Evolutionary conservation across 768 basidiomycete species (phyloP), one percentile per base, ranked within the genome.

Genomic region (Lentinus tigrinus): DNA sequence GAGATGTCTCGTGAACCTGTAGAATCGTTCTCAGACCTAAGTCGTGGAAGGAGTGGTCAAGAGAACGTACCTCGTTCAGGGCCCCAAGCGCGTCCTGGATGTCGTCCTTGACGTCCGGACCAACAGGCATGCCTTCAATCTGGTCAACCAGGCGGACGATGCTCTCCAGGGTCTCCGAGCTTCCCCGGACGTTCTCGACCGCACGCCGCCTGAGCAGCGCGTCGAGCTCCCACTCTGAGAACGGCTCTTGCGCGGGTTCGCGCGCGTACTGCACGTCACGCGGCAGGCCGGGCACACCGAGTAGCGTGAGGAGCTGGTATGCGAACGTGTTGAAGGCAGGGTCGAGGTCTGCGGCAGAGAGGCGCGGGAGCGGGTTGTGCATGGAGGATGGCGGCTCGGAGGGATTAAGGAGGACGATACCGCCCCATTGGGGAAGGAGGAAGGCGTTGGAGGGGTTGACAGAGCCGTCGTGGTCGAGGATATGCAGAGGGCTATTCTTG

Each of bases 91-190:
- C 85, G 50, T 77, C 75, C 42, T 84, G 74, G 3, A 98, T 83
- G 67, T 92, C 88, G 10, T 77, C 83, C 64, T 78, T 81, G 7
- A 98, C 96, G 47, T 84, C 83, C 58, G 82, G 77, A 4, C 86
- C 87, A 0, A 99, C 89, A 9, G 93, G 93, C 95, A 99, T 98
- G 68, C 93, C 89, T 61, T 87, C 82, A 47, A 96, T 95, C 69
- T 91, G 88, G 51, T 84, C 77, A 7, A 96, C 91, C 4, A 98
- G 79, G 59, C 88, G 87, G 42, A 90, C 79, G 64, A 95, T 97
- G 63, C 93, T 95, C 39, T 73, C 69, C 3, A 98, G 77, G 0
- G 93, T 93, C 55, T 93, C 90, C 56, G 84, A 79, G 24, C 85
- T 85, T 48, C 80, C 82, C 58, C 77, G 70, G 0, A 82, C 76